Evolutionary conservation across 805 yeast genomes (phyloP), one percentile per base, ranked within the genome.

Genomic region (Barnettozyma populi): DNA sequence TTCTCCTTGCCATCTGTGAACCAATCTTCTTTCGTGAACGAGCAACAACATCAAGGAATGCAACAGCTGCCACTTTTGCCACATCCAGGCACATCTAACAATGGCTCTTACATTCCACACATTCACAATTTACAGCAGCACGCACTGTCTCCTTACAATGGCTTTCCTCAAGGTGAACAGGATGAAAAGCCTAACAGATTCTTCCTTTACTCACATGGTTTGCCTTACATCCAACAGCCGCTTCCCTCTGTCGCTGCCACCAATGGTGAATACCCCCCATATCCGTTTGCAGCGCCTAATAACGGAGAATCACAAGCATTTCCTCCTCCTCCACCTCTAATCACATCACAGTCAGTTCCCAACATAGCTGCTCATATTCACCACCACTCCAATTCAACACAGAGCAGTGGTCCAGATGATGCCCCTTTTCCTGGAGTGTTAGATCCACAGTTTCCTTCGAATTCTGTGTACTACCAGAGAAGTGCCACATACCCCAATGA

Each of bases 341-440:
- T 4, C n/a, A 21, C 44, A 13, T 36, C 45, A 3, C 44, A 44
- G 11, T 47, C 50, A 2, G 50, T 36, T 13, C 48, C 52, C 24
- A 44, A 41, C 21, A 13, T 49, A 7, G 19, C 34, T 14, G 8
- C 18, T 9, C 47, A 44, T 24, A 36, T 24, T 11, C 42, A 25
- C 18, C 19, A 18, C 18, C 23, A 18, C 14, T 37, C 47, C 18
- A n/a, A 8, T 4, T 23, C 42, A 14, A 34, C 31, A n/a, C 27
- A 18, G 14, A 36, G 23, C 36, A 24, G 14, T 16, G 35, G 19
- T 6, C 40, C 51, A 1, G 60, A 58, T 7, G 60, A 58, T 9
- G 49, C 45, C 6, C 59, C 60, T 24, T 59, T 56, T 47, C 62
- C 62, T 16, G 62, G 62, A 2, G 40, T 51, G 8, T 36, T 57